Percentiles rank a stretch among this genome's conserved stretches.
These are phyloP conservation scores for Claviceps citrina DNA, from an alignment of 2,329 filamentous ascomycete genomes.

Conservation along the genomic window DNA sequence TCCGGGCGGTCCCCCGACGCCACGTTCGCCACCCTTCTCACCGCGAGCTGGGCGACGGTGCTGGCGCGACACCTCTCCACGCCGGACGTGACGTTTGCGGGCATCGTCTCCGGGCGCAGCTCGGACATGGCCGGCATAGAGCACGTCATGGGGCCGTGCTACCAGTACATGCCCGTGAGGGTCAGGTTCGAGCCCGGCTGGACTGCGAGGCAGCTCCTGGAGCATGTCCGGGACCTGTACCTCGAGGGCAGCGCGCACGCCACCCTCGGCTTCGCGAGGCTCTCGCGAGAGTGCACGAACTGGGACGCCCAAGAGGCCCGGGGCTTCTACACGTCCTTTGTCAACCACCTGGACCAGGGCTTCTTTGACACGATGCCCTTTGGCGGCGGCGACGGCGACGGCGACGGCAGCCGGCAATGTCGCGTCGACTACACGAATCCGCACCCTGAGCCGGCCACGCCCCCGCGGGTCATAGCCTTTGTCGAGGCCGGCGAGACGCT, in stretches of 20 bases:
- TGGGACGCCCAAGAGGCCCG: conserved; percentile 8
- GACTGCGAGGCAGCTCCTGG: conserved; percentile 11
- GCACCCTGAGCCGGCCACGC: conserved; percentile 12
- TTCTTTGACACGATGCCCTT: conserved; percentile 16
- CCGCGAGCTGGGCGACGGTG: conserved; percentile 14
- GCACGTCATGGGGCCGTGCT: conserved; percentile 15
- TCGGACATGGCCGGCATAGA: conserved; percentile 11
- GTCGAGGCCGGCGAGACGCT: conserved; percentile 11
- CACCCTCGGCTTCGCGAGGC: conserved; percentile 11
- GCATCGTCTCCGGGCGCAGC: conserved; percentile 15
- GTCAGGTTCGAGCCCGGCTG: conserved; percentile 12
- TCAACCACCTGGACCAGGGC: conserved; percentile 15
- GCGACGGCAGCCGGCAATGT: too few relatives aligned
- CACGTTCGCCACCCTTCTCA: conserved; percentile 14
- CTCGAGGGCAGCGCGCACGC: conserved; percentile 13
- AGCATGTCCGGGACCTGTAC: conserved; percentile 11
- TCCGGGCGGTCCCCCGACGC: conserved; percentile 11
- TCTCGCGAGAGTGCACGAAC: conserved; percentile 10
- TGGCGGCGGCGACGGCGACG: conserved; percentile 12
- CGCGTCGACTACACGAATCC: conserved; percentile 15
- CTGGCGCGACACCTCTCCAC: conserved; percentile 10
- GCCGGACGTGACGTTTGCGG: conserved; percentile 14
- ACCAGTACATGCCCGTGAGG: conserved; percentile 16
- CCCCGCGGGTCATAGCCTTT: conserved; percentile 14
- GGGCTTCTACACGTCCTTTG: conserved; percentile 15